Evolutionary conservation across 192 early-diverging fungal genomes (phyloP), one percentile per base, ranked within the genome.

Genomic region (Coemansia aciculifera): DNA sequence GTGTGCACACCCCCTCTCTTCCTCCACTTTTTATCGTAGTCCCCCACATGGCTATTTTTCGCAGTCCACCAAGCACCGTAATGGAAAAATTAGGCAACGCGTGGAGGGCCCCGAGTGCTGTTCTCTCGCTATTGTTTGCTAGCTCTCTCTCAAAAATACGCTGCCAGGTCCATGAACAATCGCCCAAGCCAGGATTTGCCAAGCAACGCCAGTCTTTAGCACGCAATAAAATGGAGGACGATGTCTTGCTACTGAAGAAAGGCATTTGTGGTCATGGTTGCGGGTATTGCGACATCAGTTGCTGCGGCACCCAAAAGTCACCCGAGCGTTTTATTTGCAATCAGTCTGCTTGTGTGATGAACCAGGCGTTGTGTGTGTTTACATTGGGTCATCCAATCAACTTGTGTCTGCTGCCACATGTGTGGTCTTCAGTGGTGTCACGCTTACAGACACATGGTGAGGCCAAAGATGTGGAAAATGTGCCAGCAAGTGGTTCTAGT

Each of bases 11-110:
- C 59, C 59, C 59, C 36, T 12, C 27, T 29, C 17, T n/a, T n/a
- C n/a, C 56, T 48, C 46, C 46, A 19, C 46, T 48, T 48, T 48
- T 27, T 59, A 8, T 59, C 32, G 39, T 40, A 15, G 31, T n/a
- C 15, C 57, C 59, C 59, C 59, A 36, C 59, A 60, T 60, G 59
- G 59, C 21, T 38, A 60, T 60, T 60, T 60, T 38, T 60, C n/a
- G 29, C 36, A 60, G 59, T 10, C 59, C 3, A 36, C 11, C 59
- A 39, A 39, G 59, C 15, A 19, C 59, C 15, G 51, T 24, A 29
- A 32, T 56, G 54, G 15, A 56, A 56, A 32, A 59, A 60, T 60
- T 39, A 60, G 59, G 7, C 59, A 8, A 12, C 59, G 59, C 21
- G 0, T 23, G 3, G 12, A 23, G 29, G 34, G 59, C 19, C 19